Conservation (phyloP, 108 stramenopile genomes). For the Fragilaria crotonensis region DNA sequence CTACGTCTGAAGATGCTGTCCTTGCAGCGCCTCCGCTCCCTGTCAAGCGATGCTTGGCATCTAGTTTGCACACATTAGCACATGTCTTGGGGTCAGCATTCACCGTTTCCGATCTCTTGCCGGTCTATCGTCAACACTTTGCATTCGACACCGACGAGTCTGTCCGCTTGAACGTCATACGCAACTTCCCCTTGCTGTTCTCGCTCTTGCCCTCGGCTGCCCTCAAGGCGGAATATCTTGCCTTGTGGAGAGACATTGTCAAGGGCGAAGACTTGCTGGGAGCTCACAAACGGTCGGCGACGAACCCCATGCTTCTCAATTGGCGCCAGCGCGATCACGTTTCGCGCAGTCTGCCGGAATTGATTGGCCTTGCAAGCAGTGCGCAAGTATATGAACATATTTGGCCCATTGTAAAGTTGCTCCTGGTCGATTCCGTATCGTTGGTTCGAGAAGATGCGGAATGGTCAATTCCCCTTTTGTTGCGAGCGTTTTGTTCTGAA, state of each 20-base stretch:
- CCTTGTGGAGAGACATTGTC: slow-evolving; percentile 68
- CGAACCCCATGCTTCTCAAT: slow-evolving; percentile 80
- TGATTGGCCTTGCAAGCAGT: slow-evolving; percentile 56
- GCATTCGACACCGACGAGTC: slow-evolving; percentile 91
- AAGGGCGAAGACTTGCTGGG: slow-evolving; percentile 69
- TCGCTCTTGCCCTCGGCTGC: slow-evolving; percentile 42
- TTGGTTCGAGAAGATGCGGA: slow-evolving; percentile 75
- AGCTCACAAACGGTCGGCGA: slow-evolving; percentile 62
- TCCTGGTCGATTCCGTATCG: slow-evolving; percentile 71
- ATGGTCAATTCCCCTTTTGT: slow-evolving; percentile 65
- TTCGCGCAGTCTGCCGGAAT: slow-evolving; percentile 73
- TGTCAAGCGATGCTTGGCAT: slow-evolving; percentile 85
- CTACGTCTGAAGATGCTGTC: not conserved
- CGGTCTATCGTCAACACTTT: slow-evolving; percentile 80
- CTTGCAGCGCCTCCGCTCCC: slow-evolving; percentile 55
- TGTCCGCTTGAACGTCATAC: slow-evolving; percentile 84
- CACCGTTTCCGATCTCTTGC: slow-evolving; percentile 58
- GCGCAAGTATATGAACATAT: slow-evolving; percentile 44
- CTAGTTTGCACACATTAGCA: slow-evolving; percentile 85
- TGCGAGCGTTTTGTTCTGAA: slow-evolving; percentile 39
- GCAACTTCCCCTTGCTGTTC: slow-evolving; percentile 73
- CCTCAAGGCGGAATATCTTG: slow-evolving; percentile 57
- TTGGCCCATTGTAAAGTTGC: slow-evolving; percentile 66
- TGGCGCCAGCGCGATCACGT: slow-evolving; percentile 92
- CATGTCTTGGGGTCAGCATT: slow-evolving; percentile 70